Evolutionary conservation across 805 yeast species (phyloP).

Genomic region (Pichia paraexigua): DNA sequence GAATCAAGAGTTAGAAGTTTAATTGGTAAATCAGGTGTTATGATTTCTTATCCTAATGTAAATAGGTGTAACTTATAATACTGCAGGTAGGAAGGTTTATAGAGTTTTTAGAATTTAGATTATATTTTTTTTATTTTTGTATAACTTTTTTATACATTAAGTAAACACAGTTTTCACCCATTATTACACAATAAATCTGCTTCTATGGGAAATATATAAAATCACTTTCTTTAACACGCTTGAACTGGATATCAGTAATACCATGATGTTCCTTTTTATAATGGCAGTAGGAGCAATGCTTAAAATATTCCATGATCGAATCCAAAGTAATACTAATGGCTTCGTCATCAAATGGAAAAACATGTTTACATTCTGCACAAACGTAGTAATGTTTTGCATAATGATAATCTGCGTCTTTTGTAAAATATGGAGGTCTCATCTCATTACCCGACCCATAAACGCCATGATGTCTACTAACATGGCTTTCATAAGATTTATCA

Average conservation of each 20-base stretch:
- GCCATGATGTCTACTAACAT: constrained; percentile 27
- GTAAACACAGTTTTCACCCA: neutral
- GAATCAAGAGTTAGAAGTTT: neutral
- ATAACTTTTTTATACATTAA: neutral
- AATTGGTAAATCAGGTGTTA: constrained; percentile 9
- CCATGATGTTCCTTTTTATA: neutral
- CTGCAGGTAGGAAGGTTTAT: neutral
- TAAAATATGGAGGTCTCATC: constrained; percentile 21
- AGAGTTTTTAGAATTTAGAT: neutral
- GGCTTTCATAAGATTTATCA: constrained; percentile 26
- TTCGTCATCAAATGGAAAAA: neutral
- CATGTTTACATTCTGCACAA: neutral
- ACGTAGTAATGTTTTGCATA: neutral
- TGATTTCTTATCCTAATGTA: constrained; percentile 4
- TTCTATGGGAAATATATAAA: neutral
- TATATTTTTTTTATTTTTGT: neutral
- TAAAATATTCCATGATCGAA: neutral
- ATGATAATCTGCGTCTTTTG: neutral
- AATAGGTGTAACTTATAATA: constrained; percentile 7
- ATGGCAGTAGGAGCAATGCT: neutral
- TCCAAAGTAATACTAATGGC: neutral
- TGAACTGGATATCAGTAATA: neutral
- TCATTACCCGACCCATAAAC: constrained; percentile 25
- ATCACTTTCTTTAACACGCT: neutral
- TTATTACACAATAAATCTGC: neutral